Percentiles rank a stretch among this genome's conserved stretches.
These are phyloP conservation scores for Trichoderma breve DNA, from an alignment of 2,329 filamentous ascomycete genomes.

Conservation along the genomic window DNA sequence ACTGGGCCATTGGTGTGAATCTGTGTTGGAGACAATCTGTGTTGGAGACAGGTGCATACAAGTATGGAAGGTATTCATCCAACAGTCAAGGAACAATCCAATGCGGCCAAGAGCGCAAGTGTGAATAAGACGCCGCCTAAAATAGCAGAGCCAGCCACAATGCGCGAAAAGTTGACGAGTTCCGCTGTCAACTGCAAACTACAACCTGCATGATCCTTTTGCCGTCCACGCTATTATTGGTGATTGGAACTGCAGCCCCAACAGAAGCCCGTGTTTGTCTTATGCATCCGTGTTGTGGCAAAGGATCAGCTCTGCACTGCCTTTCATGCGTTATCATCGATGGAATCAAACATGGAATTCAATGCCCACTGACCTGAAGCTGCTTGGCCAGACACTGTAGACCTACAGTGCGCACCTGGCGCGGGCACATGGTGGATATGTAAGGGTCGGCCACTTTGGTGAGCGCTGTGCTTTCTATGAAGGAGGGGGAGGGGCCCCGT, in stretches of 20 bases:
- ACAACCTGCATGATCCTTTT: background rate
- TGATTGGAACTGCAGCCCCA: background rate
- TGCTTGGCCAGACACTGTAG: background rate
- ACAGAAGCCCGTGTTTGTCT: background rate
- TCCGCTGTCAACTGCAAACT: background rate
- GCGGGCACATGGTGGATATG: slow-evolving; percentile 21
- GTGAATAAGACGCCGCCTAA: background rate
- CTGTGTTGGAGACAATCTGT: background rate
- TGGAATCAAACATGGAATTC: background rate
- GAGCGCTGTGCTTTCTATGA: slow-evolving; percentile 11
- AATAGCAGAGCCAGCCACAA: background rate
- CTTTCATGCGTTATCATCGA: background rate
- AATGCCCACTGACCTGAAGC: background rate
- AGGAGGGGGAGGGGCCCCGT: slow-evolving; percentile 19
- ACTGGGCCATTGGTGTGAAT: background rate
- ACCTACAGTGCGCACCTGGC: slow-evolving; percentile 12
- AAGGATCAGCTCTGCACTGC: background rate
- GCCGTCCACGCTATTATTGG: background rate
- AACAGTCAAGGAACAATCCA: background rate
- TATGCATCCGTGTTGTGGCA: background rate
- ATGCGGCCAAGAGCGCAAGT: background rate
- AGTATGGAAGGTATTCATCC: background rate
- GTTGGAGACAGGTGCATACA: background rate
- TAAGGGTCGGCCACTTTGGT: slow-evolving; percentile 9
- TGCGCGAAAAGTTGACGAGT: background rate